phyloP scores from a whole-genome alignment of 371 early-diverging fungal genomes.

The Mucor indicus region DNA sequence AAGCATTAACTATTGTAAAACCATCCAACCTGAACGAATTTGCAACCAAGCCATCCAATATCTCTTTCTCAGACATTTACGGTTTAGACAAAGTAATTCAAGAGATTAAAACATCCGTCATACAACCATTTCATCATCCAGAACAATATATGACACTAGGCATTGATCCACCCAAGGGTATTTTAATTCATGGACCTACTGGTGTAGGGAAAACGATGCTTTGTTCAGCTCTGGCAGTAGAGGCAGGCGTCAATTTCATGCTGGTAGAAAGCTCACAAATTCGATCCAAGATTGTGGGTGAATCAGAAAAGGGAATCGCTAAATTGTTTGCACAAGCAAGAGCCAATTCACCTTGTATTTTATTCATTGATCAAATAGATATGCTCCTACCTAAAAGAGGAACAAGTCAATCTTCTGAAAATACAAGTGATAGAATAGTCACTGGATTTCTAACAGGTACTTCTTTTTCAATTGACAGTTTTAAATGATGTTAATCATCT shows the following conservation, averaged over 20 bases:
- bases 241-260: conserved; percentile 73
- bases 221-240: conserved; percentile 93
- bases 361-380: conserved; percentile 85
- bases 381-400: conserved; percentile 70
- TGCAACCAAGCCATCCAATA: conserved; percentile 54
- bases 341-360: conserved; percentile 77
- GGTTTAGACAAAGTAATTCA: conserved; percentile 64
- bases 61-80: conserved; percentile 63
- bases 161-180: conserved; percentile 93
- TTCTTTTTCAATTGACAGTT: too few species aligned
- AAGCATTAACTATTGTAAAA: conserved; percentile 37
- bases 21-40: conserved; percentile 65
- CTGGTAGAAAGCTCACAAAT: conserved; percentile 76
- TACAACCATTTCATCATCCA: conserved; percentile 85
- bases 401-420: conserved; percentile 67
- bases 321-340: conserved; percentile 74
- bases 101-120: conserved; percentile 61
- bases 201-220: conserved; percentile 99
- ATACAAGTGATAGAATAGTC: conserved; percentile 77
- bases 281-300: conserved; percentile 80
- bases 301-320: conserved; percentile 76
- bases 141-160: conserved; percentile 82
- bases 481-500: too few species aligned
- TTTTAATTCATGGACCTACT: conserved; percentile 98
- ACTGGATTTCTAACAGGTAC: conserved; percentile 78